phyloP scores from a whole-genome alignment of 257 asterid genomes.

The Scutellaria barbata region DNA sequence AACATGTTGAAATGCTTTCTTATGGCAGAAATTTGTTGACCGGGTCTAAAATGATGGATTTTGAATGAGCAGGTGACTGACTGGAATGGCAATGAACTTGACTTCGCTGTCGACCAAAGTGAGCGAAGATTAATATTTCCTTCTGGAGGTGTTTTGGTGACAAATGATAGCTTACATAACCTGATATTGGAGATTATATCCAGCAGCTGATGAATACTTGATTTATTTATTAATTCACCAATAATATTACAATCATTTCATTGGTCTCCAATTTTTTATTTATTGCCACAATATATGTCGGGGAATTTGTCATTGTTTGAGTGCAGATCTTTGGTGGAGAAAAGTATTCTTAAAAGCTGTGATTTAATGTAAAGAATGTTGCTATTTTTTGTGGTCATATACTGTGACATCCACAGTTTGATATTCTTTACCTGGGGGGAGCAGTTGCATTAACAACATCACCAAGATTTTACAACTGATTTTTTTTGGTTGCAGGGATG shows the following conservation, averaged over 20 bases:
- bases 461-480: not conserved
- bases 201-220: slow-evolving; percentile 42
- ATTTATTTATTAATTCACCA: not conserved
- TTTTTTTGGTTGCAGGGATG: not conserved
- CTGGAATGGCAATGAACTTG: slow-evolving; percentile 74
- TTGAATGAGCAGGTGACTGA: slow-evolving; percentile 72
- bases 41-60: not conserved
- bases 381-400: slow-evolving; percentile 9
- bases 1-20: not conserved
- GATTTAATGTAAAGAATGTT: slow-evolving; percentile 7
- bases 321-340: not conserved
- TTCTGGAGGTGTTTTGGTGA: slow-evolving; percentile 75
- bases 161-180: slow-evolving; percentile 64
- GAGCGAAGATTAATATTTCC: slow-evolving; percentile 75
- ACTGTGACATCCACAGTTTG: not conserved
- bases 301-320: not conserved
- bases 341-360: no score
- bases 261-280: slow-evolving; percentile 18
- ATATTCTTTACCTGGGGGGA: slow-evolving; percentile 4
- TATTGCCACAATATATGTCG: not conserved
- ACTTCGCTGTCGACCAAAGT: slow-evolving; percentile 67
- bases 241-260: slow-evolving; percentile 3
- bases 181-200: slow-evolving; percentile 62
- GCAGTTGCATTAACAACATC: not conserved
- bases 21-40: not conserved